Percentiles rank a stretch among this genome's conserved stretches.
Conservation (phyloP, 2,329 filamentous ascomycete genomes). For the Xylariaceae sp. region DNA sequence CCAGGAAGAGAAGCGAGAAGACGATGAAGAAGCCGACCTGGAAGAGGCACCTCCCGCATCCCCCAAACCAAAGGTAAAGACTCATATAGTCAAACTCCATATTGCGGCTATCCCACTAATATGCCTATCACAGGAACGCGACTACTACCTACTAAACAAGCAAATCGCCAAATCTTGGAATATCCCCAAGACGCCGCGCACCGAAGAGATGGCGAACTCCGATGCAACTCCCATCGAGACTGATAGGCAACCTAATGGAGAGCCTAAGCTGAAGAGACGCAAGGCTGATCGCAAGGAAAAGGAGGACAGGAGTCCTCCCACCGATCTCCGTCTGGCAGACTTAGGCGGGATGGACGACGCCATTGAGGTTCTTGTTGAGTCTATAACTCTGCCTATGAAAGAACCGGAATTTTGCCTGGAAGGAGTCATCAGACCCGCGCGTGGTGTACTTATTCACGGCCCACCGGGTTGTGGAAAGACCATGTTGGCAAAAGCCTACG, state of each 20-base stretch:
- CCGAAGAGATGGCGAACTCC: constrained; percentile 20
- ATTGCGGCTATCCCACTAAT: constrained; percentile 1
- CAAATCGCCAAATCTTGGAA: constrained; percentile 43
- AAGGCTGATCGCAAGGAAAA: constrained; percentile 47
- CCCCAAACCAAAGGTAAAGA: constrained; percentile 27
- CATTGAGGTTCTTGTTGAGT: constrained; percentile 65
- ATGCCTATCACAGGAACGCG: constrained; percentile 22
- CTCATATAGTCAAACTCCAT: not conserved
- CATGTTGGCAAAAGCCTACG: constrained; percentile 76
- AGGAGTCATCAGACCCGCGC: constrained; percentile 66
- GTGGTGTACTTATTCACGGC: constrained; percentile 76
- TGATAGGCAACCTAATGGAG: constrained; percentile 61
- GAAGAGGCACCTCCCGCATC: constrained; percentile 26
- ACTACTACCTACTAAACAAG: constrained; percentile 38
- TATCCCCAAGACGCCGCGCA: constrained; percentile 26
- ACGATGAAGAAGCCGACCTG: constrained; percentile 33
- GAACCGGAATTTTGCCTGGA: constrained; percentile 63
- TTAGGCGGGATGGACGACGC: constrained; percentile 75
- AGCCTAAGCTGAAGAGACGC: constrained; percentile 64
- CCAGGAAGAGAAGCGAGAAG: constrained; percentile 60
- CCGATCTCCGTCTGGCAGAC: constrained; percentile 65
- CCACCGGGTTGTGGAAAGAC: constrained; percentile 87
- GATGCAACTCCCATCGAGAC: constrained; percentile 25
- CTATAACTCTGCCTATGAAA: constrained; percentile 71
- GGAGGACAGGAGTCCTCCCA: constrained; percentile 63